A percentile compares a stretch with the other conserved stretches of the same genome.
These are phyloP conservation scores for Nematodospora anomalae DNA, from an alignment of 1,139 yeast genomes.

Conservation along the genomic window DNA sequence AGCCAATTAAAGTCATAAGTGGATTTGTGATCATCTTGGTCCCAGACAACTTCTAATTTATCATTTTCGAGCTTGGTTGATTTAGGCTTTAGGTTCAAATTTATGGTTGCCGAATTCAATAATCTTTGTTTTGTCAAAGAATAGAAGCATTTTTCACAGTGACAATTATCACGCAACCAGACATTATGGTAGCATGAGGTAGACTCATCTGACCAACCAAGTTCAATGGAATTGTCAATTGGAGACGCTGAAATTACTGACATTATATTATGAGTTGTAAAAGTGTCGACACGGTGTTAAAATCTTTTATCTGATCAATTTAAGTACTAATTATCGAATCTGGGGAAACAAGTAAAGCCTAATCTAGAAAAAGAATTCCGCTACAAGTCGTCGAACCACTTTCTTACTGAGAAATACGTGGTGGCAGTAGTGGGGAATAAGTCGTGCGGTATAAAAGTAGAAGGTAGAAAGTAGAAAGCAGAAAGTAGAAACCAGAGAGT, in stretches of 20 bases:
- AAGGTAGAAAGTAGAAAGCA: too few species aligned
- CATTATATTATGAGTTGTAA: neutral
- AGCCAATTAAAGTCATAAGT: conserved; percentile 54
- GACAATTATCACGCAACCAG: conserved; percentile 75
- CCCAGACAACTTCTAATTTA: conserved; percentile 25
- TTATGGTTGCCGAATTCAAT: conserved; percentile 57
- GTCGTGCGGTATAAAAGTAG: too few species aligned
- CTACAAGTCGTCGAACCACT: too few species aligned
- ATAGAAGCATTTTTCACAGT: conserved; percentile 60
- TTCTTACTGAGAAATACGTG: too few species aligned
- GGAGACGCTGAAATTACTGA: conserved; percentile 1
- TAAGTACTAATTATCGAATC: too few species aligned
- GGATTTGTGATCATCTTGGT: conserved; percentile 41
- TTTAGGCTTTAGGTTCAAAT: conserved; percentile 45
- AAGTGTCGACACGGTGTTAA: too few species aligned
- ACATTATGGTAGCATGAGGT: conserved; percentile 45
- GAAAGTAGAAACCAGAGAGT: too few species aligned
- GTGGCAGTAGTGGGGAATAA: too few species aligned
- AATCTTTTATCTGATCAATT: too few species aligned
- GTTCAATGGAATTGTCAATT: conserved; percentile 6
- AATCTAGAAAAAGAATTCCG: too few species aligned
- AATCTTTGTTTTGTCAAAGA: conserved; percentile 63
- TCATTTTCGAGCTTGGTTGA: conserved; percentile 5
- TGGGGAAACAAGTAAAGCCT: too few species aligned
- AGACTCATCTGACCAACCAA: conserved; percentile 11